A percentile compares a stretch with the other conserved stretches of the same genome.
Conservation (phyloP, 768 basidiomycete genomes). For the Boletus rex-veris region DNA sequence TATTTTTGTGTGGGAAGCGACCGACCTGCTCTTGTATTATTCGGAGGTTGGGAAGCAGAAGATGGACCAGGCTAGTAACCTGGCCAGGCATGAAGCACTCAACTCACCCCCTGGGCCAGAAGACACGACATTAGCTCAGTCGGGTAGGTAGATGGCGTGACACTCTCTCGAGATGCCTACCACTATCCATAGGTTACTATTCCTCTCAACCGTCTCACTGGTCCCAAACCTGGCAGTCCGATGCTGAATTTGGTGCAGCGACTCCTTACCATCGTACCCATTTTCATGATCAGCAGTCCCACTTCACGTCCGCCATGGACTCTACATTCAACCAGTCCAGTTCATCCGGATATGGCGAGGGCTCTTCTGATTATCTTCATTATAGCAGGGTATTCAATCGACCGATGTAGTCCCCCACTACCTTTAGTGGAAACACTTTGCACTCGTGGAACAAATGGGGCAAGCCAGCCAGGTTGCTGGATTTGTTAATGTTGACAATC, state of each 20-base stretch:
- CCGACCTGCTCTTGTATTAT: background rate
- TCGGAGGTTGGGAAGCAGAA: background rate
- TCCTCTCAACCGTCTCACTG: background rate
- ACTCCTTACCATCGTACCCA: background rate
- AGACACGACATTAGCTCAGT: background rate
- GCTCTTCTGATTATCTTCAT: too few relatives aligned
- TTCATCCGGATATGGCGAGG: background rate
- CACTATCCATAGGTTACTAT: slow-evolving; percentile 1
- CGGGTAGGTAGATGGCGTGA: background rate
- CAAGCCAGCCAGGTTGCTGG: background rate
- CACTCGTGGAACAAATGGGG: background rate
- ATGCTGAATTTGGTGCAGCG: background rate
- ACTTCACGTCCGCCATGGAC: background rate
- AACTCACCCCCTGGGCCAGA: background rate
- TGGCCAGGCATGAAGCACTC: background rate
- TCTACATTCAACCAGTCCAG: background rate
- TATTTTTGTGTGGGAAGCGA: slow-evolving; percentile 1
- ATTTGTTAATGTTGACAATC: background rate
- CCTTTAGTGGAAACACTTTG: background rate
- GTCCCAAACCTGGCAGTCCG: background rate
- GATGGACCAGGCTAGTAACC: background rate
- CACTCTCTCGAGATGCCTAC: background rate
- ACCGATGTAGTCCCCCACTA: too few relatives aligned
- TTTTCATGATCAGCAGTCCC: background rate
- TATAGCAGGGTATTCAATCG: too few relatives aligned